Base-by-base conservation (phyloP, 257 asterid genomes). In the Scutellaria galericulata region DNA sequence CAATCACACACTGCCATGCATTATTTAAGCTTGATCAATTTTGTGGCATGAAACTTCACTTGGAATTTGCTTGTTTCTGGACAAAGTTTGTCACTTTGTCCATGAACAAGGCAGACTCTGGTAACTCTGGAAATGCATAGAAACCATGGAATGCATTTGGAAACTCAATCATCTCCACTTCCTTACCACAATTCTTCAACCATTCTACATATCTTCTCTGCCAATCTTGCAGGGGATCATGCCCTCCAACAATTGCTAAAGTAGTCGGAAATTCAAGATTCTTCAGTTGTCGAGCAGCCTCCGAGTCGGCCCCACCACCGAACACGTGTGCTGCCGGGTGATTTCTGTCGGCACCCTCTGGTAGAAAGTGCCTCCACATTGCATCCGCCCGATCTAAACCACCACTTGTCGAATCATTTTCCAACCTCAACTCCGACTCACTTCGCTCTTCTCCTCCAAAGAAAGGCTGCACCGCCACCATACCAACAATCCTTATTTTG, bases 201-300 rank as follows among this genome's bases (percentile, higher is more conserved):
- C 79, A 70, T 4, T 73, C 74, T 20, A 9, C 63, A 24, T 77
- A 77, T 41, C 67, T 73, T 60, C 56, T 77, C 40, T 77, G 77
- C 79, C 82, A 68, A 46, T 80, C 84, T 37, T 73, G 74, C 64
- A 80, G 27, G 0, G 82, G 75, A 77, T 80, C 82, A 40, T 24
- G 27, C 14, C 79, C 79, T 61, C 79, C 84, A 6, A 68, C 56
- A 6, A 76, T 39, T 3, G 81, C 37, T 5, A 31, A 31, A 4
- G 37, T 31, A 2, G 4, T 31, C 3, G 37, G 37, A 4, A 31
- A 31, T 3, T 31, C 37, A 31, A 31, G 37, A 31, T 31, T 31
- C 37, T 31, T 31, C 37, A 31, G 37, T 2, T 31, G 37, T 3
- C 0, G 79, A 52, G 39, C 44, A 27, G 27, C 44, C 52, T 69